Conservation (phyloP, 139 green algal genomes). For the Limnomonas spitsbergensis region DNA sequence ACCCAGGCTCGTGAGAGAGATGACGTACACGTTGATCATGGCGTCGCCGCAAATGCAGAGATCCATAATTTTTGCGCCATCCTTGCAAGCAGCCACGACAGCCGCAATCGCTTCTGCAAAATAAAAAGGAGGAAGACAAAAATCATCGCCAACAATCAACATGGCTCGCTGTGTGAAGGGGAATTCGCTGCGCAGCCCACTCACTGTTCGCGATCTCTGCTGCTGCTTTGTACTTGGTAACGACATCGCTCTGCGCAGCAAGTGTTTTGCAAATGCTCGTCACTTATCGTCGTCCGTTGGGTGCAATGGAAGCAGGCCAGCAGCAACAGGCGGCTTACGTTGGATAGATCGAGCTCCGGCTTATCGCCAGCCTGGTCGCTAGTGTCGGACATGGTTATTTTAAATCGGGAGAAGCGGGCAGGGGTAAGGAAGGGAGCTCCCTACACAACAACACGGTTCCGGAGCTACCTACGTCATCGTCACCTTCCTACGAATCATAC, state of each 20-base stretch:
- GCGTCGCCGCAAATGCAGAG: slow-evolving; percentile 81
- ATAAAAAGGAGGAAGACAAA: slow-evolving; percentile 3
- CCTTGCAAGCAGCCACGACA: slow-evolving; percentile 68
- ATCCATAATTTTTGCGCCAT: slow-evolving; percentile 90
- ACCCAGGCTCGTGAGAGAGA: no score
- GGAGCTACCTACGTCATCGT: no score
- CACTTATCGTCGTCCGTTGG: no score
- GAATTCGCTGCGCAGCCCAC: slow-evolving; percentile 40
- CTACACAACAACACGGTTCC: no score
- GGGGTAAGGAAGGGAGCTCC: no score
- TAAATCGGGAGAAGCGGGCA: no score
- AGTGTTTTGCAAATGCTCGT: neutral
- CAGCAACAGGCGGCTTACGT: slow-evolving; percentile 29
- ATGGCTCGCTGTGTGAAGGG: no score
- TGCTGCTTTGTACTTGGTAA: slow-evolving; percentile 98
- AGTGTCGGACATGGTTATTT: neutral
- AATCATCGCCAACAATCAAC: slow-evolving; percentile 10
- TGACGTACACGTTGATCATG: slow-evolving; percentile 73
- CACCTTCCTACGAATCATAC: no score
- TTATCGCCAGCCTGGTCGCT: slow-evolving; percentile 37
- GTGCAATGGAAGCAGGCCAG: no score
- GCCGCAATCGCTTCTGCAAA: slow-evolving; percentile 77
- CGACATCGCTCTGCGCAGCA: slow-evolving; percentile 82
- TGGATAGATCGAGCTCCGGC: slow-evolving; percentile 67
- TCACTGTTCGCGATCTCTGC: slow-evolving; percentile 95